A percentile compares a stretch with the other conserved stretches of the same genome.
Conservation (phyloP, 192 early-diverging fungal genomes). For the Obelidium mucronatum region DNA sequence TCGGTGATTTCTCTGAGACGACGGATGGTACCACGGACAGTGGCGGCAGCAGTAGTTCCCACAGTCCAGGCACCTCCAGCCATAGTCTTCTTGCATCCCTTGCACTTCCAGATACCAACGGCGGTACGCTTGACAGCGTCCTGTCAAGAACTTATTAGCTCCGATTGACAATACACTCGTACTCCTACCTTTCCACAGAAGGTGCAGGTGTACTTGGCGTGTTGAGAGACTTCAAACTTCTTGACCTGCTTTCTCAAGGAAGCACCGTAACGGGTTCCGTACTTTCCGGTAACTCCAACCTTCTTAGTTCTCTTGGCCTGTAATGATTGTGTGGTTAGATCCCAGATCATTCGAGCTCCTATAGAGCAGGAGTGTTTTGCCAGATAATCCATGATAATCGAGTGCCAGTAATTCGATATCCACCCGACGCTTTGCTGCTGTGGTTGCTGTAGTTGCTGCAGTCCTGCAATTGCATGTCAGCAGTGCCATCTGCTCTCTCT, state of each 20-base stretch:
- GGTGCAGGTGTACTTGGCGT: constrained; percentile 99
- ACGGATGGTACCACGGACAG: constrained; percentile 94
- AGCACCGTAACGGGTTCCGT: constrained; percentile 99
- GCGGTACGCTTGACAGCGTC: constrained; percentile 91
- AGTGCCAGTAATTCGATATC: no score
- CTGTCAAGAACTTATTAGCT: constrained; percentile 46
- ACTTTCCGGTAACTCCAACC: constrained; percentile 99
- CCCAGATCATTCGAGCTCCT: no score
- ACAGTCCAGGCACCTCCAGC: constrained; percentile 99
- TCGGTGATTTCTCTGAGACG: constrained; percentile 96
- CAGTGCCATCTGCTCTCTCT: no score
- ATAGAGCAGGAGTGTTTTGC: no score
- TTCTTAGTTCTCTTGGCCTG: constrained; percentile 92
- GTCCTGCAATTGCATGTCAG: no score
- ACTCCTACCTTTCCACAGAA: constrained; percentile 99
- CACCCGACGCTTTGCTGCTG: no score
- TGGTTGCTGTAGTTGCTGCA: no score
- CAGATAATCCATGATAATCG: no score
- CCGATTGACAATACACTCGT: no score
- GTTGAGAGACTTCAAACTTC: constrained; percentile 99
- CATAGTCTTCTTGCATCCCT: constrained; percentile 91
- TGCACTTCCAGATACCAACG: constrained; percentile 99
- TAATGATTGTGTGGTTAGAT: no score
- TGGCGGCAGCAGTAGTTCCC: constrained; percentile 87
- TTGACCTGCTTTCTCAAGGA: constrained; percentile 96